These are phyloP conservation scores for Fusarium palustre DNA, from an alignment of 2,329 filamentous ascomycete genomes.

Conservation along the genomic window DNA sequence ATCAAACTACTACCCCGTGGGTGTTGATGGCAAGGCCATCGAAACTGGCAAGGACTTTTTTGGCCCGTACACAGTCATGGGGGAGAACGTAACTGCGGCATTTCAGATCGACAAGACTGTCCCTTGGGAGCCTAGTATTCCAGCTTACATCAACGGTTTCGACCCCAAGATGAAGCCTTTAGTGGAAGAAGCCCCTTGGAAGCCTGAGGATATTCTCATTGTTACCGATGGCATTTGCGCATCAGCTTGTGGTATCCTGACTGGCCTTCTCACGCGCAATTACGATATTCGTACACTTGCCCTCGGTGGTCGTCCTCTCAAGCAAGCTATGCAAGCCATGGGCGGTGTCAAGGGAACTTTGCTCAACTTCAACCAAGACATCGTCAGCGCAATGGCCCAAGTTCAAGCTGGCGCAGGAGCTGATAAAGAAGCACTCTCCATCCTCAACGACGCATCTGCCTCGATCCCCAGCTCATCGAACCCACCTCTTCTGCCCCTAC, in stretches of 20 bases:
- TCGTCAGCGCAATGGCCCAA: slow-evolving; percentile 9
- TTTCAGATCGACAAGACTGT: slow-evolving; percentile 32
- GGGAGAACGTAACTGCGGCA: slow-evolving; percentile 40
- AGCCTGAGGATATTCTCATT: slow-evolving; percentile 44
- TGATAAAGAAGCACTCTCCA: slow-evolving; percentile 13
- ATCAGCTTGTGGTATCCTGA: slow-evolving; percentile 42
- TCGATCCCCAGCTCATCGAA: slow-evolving; percentile 28
- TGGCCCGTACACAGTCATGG: slow-evolving; percentile 37
- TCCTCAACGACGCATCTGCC: slow-evolving; percentile 17
- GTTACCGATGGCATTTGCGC: slow-evolving; percentile 44
- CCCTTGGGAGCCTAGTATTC: slow-evolving; percentile 20
- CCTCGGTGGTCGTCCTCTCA: slow-evolving; percentile 69
- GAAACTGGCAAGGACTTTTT: slow-evolving; percentile 40
- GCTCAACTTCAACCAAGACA: slow-evolving; percentile 32
- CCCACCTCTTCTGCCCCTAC: slow-evolving; percentile 54
- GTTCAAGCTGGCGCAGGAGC: slow-evolving; percentile 27
- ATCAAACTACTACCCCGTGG: slow-evolving; percentile 27
- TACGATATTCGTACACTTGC: slow-evolving; percentile 54
- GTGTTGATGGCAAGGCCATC: slow-evolving; percentile 20
- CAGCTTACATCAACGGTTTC: slow-evolving; percentile 39
- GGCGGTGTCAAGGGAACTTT: slow-evolving; percentile 72
- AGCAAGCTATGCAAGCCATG: slow-evolving; percentile 68
- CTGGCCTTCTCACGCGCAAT: slow-evolving; percentile 52
- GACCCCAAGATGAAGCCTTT: slow-evolving; percentile 29
- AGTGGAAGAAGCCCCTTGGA: slow-evolving; percentile 36